phyloP scores from a whole-genome alignment of 2,329 filamentous ascomycete genomes.

The Beauveria caledonica region DNA sequence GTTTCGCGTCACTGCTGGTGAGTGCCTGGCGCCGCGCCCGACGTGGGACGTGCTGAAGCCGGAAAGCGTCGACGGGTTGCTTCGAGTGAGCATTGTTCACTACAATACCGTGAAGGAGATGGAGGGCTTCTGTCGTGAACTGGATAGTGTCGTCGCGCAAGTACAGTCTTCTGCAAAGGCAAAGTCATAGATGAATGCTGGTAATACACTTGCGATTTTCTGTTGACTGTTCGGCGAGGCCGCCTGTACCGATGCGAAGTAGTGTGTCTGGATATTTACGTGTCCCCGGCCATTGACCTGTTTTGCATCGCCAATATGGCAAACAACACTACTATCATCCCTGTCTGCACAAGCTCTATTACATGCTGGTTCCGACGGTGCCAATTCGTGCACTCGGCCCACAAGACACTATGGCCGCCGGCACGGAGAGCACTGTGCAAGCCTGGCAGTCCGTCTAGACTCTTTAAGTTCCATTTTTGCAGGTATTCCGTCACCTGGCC shows the following conservation, averaged over 20 bases:
- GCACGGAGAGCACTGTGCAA: not conserved
- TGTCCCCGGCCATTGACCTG: not conserved
- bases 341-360: not conserved
- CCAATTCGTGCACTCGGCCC: not conserved
- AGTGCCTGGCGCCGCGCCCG: not conserved
- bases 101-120: conserved; percentile 7
- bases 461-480: not conserved
- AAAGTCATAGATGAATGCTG: no score
- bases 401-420: not conserved
- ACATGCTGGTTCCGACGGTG: not conserved
- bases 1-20: not conserved
- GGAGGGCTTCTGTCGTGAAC: not conserved
- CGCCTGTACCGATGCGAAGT: not conserved
- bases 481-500: not conserved
- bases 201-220: no score
- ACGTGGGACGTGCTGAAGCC: not conserved
- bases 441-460: not conserved
- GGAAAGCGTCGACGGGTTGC: not conserved
- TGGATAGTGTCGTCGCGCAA: not conserved
- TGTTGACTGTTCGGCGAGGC: not conserved
- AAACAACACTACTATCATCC: not conserved
- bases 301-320: not conserved
- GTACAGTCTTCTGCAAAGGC: not conserved
- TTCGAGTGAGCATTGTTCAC: not conserved
- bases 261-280: not conserved